Base-by-base conservation (phyloP, 208 protist genomes). In the Trypanosoma brucei region DNA sequence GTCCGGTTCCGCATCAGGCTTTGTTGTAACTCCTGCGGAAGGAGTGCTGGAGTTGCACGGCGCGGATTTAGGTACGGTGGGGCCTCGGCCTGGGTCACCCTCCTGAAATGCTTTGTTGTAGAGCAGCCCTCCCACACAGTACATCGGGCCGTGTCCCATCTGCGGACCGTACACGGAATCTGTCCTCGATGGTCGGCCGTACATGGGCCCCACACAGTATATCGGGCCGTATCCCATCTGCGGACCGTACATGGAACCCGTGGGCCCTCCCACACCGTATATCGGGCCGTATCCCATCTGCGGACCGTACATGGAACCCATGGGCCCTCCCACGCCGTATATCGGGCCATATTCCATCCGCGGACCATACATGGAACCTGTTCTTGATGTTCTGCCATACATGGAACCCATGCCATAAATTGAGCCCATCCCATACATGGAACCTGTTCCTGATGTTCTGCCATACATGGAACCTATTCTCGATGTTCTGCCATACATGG, bases 241-340 rank as follows among this genome's bases (percentile, higher is more conserved):
- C 42, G 11, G 6, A 11, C 42, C 42, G 42, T 46, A 46, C 42
- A 46, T 46, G 11, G 42, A 46, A 46, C 42, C 42, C 42, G 0
- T 46, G 6, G 42, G 42, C 6, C 70, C 64, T 46, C 64, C 64
- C 65, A 69, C 71, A 53, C 73, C 73, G 58, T 78, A 78, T 65
- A 77, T 60, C 3, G 14, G 3, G 8, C 55, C 55, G 42, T 51
- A 65, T 70, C 11, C 42, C 42, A 14, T 11, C 42, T 46, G 42
- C 42, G 11, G 6, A 11, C 77, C 81, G 49, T 81, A 72, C 36
- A 60, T 30, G 9, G 42, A 46, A 46, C 42, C 42, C 42, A 46
- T 46, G 65, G 79, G 76, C 3, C 70, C 57, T 39, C 59, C 62
- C 39, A 70, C 52, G 33, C 71, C 40, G 69, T 78, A 82, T 40